phyloP scores from a whole-genome alignment of 2,329 filamentous ascomycete species.

The Fusarium sp. region DNA sequence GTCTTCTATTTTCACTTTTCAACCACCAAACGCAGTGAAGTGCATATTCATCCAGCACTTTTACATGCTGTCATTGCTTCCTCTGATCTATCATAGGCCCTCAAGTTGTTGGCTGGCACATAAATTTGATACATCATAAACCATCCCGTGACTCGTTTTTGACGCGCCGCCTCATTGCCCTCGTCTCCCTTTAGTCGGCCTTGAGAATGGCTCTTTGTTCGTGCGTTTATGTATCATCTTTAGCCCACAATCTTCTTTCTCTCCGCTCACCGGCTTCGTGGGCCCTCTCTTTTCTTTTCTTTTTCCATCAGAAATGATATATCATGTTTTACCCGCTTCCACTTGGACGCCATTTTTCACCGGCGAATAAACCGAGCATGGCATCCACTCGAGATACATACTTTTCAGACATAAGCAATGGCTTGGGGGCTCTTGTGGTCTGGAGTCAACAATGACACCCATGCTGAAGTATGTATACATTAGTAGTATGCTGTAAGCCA shows the following conservation, averaged over 20 bases:
- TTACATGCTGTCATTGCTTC: neutral
- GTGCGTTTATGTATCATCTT: neutral
- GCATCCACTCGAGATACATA: constrained; percentile 2
- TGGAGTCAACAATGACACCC: neutral
- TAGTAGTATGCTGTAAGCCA: neutral
- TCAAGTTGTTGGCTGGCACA: neutral
- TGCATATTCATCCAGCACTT: neutral
- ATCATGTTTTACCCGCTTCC: constrained; percentile 15
- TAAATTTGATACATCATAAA: constrained; percentile 34
- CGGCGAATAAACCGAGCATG: constrained; percentile 8
- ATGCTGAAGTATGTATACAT: neutral
- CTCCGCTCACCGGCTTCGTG: constrained; percentile 16
- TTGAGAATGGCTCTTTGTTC: neutral
- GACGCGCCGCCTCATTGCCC: constrained; percentile 8
- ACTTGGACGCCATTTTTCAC: neutral
- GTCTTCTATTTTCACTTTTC: neutral
- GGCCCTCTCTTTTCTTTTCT: constrained; percentile 1
- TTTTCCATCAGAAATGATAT: constrained; percentile 20
- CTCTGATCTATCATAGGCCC: neutral
- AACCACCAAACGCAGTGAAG: neutral
- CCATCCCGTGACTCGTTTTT: constrained; percentile 17
- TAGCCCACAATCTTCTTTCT: neutral
- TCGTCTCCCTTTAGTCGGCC: constrained; percentile 2
- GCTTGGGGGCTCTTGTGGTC: neutral
- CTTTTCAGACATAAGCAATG: constrained; percentile 6